These are phyloP conservation scores for Pythium aphanidermatum DNA, from an alignment of 352 stramenopile genomes.

Conservation along the genomic window DNA sequence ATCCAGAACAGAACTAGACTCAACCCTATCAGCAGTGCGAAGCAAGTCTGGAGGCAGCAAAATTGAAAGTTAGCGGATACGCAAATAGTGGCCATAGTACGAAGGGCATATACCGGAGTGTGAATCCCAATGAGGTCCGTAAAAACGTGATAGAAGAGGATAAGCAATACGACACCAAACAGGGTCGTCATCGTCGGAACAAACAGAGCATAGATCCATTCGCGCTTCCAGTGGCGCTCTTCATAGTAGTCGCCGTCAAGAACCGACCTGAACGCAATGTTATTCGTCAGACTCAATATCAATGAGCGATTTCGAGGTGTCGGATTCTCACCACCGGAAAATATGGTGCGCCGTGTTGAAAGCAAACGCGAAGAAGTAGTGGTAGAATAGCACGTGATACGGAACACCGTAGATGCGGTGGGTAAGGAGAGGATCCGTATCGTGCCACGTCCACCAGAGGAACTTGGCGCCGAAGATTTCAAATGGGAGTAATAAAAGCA, in stretches of 20 bases:
- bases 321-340: conserved; percentile 37
- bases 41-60: conserved; percentile 32
- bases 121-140: conserved; percentile 51
- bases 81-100: neutral
- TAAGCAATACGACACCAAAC: conserved; percentile 48
- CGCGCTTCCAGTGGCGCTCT: conserved; percentile 45
- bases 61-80: neutral
- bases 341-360: conserved; percentile 48
- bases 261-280: conserved; percentile 26
- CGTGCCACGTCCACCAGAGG: conserved; percentile 83
- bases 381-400: conserved; percentile 56
- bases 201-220: conserved; percentile 59
- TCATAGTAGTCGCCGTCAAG: conserved; percentile 61
- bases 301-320: neutral
- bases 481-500: conserved; percentile 59
- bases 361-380: conserved; percentile 55
- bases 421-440: conserved; percentile 62
- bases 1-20: conserved; percentile 64
- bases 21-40: conserved; percentile 37
- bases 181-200: conserved; percentile 43
- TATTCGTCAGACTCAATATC: neutral
- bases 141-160: conserved; percentile 61
- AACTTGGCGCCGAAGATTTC: conserved; percentile 78
- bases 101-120: conserved; percentile 23
- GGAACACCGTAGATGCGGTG: conserved; percentile 61